phyloP scores from a whole-genome alignment of 805 yeast species.

The Metschnikowia reukaufii region DNA sequence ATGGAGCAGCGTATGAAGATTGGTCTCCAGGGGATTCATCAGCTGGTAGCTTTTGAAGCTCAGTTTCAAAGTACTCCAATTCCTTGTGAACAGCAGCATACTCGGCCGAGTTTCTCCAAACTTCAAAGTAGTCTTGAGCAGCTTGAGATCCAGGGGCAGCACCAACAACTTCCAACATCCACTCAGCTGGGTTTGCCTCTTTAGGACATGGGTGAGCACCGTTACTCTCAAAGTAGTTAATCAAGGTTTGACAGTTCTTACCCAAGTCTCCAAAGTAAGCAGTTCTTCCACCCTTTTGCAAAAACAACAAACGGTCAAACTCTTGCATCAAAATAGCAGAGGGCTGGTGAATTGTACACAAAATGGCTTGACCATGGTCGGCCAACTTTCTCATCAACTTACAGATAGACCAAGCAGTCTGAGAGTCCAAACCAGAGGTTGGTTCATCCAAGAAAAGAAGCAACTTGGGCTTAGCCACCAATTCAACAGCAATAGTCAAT shows the following conservation, averaged over 20 bases:
- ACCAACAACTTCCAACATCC: slow-evolving; percentile 87
- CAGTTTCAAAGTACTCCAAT: slow-evolving; percentile 62
- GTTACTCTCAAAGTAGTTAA: slow-evolving; percentile 65
- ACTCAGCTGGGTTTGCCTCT: slow-evolving; percentile 35
- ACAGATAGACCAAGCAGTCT: slow-evolving; percentile 69
- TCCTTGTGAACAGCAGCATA: slow-evolving; percentile 57
- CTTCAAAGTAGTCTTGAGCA: slow-evolving; percentile 68
- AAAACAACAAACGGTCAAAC: slow-evolving; percentile 64
- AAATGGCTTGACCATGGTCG: slow-evolving; percentile 69
- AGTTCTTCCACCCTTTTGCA: slow-evolving; percentile 75
- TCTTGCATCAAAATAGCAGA: slow-evolving; percentile 67
- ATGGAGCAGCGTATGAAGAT: slow-evolving; percentile 21
- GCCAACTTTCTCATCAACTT: slow-evolving; percentile 66
- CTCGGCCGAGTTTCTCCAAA: slow-evolving; percentile 73
- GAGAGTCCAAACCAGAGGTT: slow-evolving; percentile 71
- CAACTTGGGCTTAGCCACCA: slow-evolving; percentile 67
- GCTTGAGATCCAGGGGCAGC: slow-evolving; percentile 82
- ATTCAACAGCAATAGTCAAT: slow-evolving; percentile 65
- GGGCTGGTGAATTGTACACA: slow-evolving; percentile 79
- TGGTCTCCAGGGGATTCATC: slow-evolving; percentile 24
- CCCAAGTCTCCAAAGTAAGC: slow-evolving; percentile 85
- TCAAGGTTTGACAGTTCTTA: slow-evolving; percentile 54
- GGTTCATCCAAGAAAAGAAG: slow-evolving; percentile 70
- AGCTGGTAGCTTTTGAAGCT: slow-evolving; percentile 33
- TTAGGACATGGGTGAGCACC: slow-evolving; percentile 65